Evolutionary conservation across 192 early-diverging fungal species (phyloP), one percentile per base, ranked within the genome.

Genomic region (Entomortierella beljakovae): DNA sequence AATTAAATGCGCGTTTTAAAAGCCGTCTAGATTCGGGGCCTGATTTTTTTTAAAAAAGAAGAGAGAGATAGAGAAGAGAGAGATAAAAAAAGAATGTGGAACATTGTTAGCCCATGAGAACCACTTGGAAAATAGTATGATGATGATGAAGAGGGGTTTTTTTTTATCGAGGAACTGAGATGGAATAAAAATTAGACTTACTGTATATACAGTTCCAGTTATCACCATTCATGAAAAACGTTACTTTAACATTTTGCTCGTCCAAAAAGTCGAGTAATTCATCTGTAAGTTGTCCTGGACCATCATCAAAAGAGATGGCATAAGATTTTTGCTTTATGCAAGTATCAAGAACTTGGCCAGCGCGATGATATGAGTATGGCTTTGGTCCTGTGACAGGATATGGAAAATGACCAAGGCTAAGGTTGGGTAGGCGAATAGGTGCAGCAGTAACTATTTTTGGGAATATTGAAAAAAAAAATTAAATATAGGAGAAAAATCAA

Each of bases 221-320:
- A 25, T 77, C 53, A 20, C 92, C 92, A 50, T 87, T 83, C 40
- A 93, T 85, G 65, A 88, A 92, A 64, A 93, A 93, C 0, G 92
- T 92, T 1, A 85, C 90, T 55, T 90, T 91, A 42, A 91, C 54
- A n/a, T 81, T 57, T 5, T 79, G 62, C 31, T 79, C 35, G 9
- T 88, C 70, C n/a, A 93, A 61, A 4, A 62, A 77, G 62, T 89
- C 86, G 2, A 93, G 69, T 10, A 94, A 42, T 16, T 66, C 70
- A 16, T 80, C 65, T 11, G 91, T 92, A 43, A 74, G 68, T 26
- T 81, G 61, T 29, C 61, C 84, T 25, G 91, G 91, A 25, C 91
- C 90, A 84, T 92, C 91, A 81, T 92, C 91, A 52, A 88, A 92
- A 10, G 88, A 88, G 56, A 90, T 67, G 29, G 84, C 84, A n/a